Evolutionary conservation across 2,329 filamentous ascomycete species (phyloP), one percentile per base, ranked within the genome.

Genomic region (Cercospora sesami): DNA sequence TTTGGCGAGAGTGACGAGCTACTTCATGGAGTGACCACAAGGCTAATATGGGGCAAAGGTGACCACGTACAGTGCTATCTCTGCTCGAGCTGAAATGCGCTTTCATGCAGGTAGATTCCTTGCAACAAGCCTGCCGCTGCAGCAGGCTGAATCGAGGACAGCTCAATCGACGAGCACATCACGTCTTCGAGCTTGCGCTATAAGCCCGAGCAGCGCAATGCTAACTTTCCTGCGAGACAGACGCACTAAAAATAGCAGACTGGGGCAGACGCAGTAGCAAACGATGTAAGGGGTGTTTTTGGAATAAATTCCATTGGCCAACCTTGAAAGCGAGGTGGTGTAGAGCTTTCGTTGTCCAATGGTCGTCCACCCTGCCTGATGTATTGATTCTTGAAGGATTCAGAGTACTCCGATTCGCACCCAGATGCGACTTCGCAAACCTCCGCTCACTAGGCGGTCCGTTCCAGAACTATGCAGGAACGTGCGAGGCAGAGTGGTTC

Each of bases 81-180:
- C 30, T 48, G 45, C 64, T n/a, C 42, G 45, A 68, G 62, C 65
- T 65, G 63, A 59, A 23, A 61, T 42, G 39, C 36, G 26, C 51
- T 48, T 58, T 61, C 30, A 57, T 63, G 65, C 63, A 63, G 60
- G 26, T 55, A 45, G 58, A 68, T 68, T 69, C 69, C 67, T 69
- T 63, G 67, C 61, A 39, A 64, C 64, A 23, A 36, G 60, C 51
- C 39, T 63, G 63, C 68, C 65, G 68, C 68, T 71, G 65, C 69
- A 71, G 33, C 53, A 39, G 16, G 60, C 67, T 64, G 30, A 28
- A 67, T 71, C n/a, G 45, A 69, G 70, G 28, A 30, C 23, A 36
- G 36, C n/a, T 51, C 14, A 60, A 21, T 55, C 58, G 63, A 69
- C 60, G 68, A 68, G 65, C 36, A 23, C n/a, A 23, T 60, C 60